Evolutionary conservation across 2,329 filamentous ascomycete genomes (phyloP), one percentile per base, ranked within the genome.

Genomic region (Pseudogymnoascus sp.): DNA sequence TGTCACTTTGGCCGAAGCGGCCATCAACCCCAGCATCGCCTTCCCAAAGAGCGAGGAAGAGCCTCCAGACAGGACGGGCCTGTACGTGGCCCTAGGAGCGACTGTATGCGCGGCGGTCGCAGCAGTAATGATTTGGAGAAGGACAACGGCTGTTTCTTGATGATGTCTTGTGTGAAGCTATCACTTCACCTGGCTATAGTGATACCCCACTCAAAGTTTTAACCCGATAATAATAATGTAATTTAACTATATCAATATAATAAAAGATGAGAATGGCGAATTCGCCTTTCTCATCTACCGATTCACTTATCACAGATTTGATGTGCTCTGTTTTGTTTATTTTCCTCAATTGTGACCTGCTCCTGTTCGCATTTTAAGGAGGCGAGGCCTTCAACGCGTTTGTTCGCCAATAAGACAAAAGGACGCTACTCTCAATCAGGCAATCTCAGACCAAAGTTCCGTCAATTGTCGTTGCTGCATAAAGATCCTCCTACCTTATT

Each of bases 31-130:
- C 0, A 91, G 86, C 66, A 88, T 85, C 0, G 92, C 88, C 0
- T 96, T 95, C 68, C 92, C 94, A 0, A 94, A 92, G 73, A 89
- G 82, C 59, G 90, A 96, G 64, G 92, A 96, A 67, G 90, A 94
- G 59, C 82, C 84, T 1, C 84, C 87, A 3, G 92, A 96, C 72
- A 83, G 89, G 67, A 90, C 91, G 63, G 86, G 88, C 63, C 77
- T 96, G 68, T 96, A 95, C 68, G 83, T 97, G 68, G 90, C 90
- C 2, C 75, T 95, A 3, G 90, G 89, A 0, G 92, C 90, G 0
- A 83, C 81, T 6, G 79, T 80, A 0, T 86, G 83, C 64, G 84
- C 84, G 1, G 80, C 78, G 5, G 73, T 85, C 5, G 83, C 83
- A 1, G 83, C 83, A 1, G 76, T 82, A 59, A 83, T 86, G 77